Percentiles rank a stretch among this genome's conserved stretches.
Conservation (phyloP, 2,329 filamentous ascomycete species). For the Corynespora cassiicola region DNA sequence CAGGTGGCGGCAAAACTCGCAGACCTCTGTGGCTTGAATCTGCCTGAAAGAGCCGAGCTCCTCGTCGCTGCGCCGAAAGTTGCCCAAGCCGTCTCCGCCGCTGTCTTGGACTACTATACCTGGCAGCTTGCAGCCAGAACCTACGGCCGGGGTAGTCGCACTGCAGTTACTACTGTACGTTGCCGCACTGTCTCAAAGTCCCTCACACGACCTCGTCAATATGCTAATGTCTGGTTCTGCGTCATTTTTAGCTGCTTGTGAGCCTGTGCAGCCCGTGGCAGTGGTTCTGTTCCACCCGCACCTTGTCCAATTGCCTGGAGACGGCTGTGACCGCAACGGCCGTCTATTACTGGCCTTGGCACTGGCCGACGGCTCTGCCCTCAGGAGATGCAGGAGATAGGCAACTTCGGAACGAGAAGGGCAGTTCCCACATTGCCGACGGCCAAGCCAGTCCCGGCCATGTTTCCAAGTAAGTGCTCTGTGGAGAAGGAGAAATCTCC, state of each 20-base stretch:
- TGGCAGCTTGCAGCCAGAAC: conserved; percentile 80
- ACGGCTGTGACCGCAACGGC: conserved; percentile 84
- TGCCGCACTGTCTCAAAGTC: conserved; percentile 18
- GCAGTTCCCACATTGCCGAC: conserved; percentile 44
- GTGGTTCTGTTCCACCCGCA: conserved; percentile 93
- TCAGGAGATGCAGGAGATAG: conserved; percentile 24
- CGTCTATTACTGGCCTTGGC: conserved; percentile 87
- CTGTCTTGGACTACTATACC: conserved; percentile 82
- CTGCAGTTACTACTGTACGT: conserved; percentile 74
- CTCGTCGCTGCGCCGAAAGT: conserved; percentile 76
- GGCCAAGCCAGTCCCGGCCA: conserved; percentile 40
- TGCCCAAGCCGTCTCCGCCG: conserved; percentile 79
- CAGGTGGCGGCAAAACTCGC: conserved; percentile 65
- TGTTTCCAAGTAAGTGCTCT: conserved; percentile 33
- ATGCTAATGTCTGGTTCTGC: conserved; percentile 27
- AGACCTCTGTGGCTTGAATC: conserved; percentile 58
- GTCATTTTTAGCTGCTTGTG: conserved; percentile 67
- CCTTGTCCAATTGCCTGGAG: conserved; percentile 93
- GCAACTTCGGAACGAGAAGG: conserved; percentile 20
- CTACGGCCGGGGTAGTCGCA: conserved; percentile 70
- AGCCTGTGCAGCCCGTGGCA: conserved; percentile 86
- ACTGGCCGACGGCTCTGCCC: conserved; percentile 49
- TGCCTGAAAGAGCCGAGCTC: conserved; percentile 68
- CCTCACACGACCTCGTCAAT: conserved; percentile 18
- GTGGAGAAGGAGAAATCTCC: conserved; percentile 10